Evolutionary conservation across 257 asterid species (phyloP).

Genomic region (Nicotiana obtusifolia): DNA sequence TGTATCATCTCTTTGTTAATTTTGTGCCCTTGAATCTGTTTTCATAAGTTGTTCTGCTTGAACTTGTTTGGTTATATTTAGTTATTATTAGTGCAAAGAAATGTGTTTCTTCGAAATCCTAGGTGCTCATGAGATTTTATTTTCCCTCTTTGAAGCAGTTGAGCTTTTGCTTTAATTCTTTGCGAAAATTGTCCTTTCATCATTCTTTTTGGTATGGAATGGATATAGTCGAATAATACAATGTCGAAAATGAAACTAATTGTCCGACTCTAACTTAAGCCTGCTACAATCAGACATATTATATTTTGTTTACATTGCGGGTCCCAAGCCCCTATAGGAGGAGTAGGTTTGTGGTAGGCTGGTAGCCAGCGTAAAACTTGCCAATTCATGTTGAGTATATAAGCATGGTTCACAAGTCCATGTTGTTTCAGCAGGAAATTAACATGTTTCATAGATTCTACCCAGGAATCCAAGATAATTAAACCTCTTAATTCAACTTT

Average conservation of each 20-base stretch:
- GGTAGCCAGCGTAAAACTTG: too few relatives aligned
- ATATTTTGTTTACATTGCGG: too few relatives aligned
- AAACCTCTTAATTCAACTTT: background rate
- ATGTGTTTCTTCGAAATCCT: background rate
- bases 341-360: too few relatives aligned
- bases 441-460: background rate
- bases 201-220: background rate
- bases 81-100: background rate
- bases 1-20: background rate
- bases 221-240: background rate
- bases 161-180: too few relatives aligned
- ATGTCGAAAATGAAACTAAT: background rate
- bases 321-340: too few relatives aligned
- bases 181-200: too few relatives aligned
- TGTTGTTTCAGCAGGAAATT: background rate
- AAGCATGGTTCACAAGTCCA: background rate
- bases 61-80: background rate
- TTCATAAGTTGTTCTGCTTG: background rate
- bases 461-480: background rate
- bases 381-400: background rate
- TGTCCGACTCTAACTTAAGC: too few relatives aligned
- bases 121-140: too few relatives aligned
- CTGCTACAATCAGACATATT: too few relatives aligned
- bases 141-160: too few relatives aligned
- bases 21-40: background rate